Conservation (phyloP, 495 filamentous ascomycete genomes). For the Penicillium nucicola region DNA sequence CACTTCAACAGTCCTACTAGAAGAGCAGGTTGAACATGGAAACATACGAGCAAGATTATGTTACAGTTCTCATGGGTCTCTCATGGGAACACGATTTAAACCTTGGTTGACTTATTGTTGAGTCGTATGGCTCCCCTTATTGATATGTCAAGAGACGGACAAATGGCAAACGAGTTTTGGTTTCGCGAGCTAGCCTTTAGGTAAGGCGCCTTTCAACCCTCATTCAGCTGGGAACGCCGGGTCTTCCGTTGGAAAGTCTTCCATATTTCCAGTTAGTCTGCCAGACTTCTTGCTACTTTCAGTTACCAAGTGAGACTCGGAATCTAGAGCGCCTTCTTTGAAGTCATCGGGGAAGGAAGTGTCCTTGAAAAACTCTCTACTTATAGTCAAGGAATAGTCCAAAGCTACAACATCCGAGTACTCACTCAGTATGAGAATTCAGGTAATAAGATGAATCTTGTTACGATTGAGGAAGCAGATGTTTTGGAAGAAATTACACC, state of each 20-base stretch:
- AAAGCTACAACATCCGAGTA: background rate
- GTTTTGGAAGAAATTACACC: conserved; percentile 4
- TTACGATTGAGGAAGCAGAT: background rate
- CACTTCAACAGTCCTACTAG: background rate
- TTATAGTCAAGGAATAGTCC: background rate
- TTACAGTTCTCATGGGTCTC: background rate
- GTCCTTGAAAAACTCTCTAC: background rate
- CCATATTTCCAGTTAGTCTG: background rate
- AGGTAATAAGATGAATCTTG: too few relatives aligned
- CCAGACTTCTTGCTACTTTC: background rate
- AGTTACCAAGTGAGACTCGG: background rate
- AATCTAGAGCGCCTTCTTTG: background rate
- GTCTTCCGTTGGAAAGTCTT: background rate
- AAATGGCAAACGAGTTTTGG: background rate
- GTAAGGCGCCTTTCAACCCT: too few relatives aligned
- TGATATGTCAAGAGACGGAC: background rate
- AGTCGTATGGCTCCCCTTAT: background rate
- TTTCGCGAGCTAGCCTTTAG: too few relatives aligned
- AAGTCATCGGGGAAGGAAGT: background rate
- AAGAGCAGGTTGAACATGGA: background rate
- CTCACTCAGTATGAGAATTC: background rate
- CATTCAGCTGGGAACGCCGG: too few relatives aligned
- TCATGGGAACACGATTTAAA: background rate
- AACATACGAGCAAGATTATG: background rate
- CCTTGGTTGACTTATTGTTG: background rate